phyloP scores from a whole-genome alignment of 495 filamentous ascomycete genomes.

The Aspergillus sclerotiicarbonarius region DNA sequence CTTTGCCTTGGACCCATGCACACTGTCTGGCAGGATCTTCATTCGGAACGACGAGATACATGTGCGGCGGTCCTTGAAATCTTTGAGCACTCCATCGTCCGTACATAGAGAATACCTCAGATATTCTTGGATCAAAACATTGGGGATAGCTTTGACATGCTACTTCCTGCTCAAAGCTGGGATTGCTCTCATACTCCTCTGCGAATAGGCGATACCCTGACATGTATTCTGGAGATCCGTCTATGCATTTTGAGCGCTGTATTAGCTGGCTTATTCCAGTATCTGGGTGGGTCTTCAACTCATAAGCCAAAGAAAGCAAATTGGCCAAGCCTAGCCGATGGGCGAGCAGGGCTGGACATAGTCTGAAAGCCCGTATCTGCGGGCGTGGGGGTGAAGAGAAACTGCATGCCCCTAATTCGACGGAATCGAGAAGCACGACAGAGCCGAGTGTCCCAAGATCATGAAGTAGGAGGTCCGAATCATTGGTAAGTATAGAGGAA shows the following conservation, averaged over 20 bases:
- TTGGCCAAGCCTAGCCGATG: conserved; percentile 34
- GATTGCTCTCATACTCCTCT: conserved; percentile 34
- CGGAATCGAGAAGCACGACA: conserved; percentile 58
- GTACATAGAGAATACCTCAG: conserved; percentile 37
- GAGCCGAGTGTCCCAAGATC: conserved; percentile 56
- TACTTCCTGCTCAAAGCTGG: neutral
- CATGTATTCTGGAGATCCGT: conserved; percentile 8
- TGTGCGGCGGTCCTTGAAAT: conserved; percentile 23
- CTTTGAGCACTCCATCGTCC: conserved; percentile 18
- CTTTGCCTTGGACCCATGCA: conserved; percentile 60
- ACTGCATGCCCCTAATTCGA: conserved; percentile 24
- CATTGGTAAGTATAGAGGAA: conserved; percentile 59
- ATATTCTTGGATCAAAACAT: conserved; percentile 34
- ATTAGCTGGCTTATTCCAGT: conserved; percentile 32
- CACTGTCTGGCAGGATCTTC: conserved; percentile 59
- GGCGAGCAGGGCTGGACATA: conserved; percentile 36
- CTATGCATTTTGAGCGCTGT: conserved; percentile 24
- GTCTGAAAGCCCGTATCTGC: conserved; percentile 35
- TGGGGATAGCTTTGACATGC: neutral
- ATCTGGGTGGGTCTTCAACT: conserved; percentile 26
- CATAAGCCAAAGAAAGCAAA: conserved; percentile 36
- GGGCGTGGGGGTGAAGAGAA: conserved; percentile 15
- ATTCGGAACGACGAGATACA: conserved; percentile 59
- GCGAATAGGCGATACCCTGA: conserved; percentile 41
- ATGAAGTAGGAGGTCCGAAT: conserved; percentile 73